Evolutionary conservation across 208 protist species (phyloP), one percentile per base, ranked within the genome.

Genomic region (Wallacemonas sp.): DNA sequence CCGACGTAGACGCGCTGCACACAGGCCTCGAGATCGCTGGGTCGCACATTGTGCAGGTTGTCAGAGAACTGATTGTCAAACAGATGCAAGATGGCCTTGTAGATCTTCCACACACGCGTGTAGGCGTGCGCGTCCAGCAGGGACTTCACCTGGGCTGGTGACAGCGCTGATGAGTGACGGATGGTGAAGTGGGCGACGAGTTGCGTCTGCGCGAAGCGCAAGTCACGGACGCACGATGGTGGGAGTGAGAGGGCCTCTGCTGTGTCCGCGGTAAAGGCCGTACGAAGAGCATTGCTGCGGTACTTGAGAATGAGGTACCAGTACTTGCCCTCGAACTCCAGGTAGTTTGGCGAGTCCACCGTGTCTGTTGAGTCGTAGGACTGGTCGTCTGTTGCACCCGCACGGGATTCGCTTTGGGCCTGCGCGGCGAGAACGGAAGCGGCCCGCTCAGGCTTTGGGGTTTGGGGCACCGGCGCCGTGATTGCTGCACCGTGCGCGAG

Each of bases 31-130:
- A 63, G 57, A 24, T 63, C 57, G 14, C 38, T 32, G 3, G 5
- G 21, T 11, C 26, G 38, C 4, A 49, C 39, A 16, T 30, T 2
- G 8, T 16, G 36, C 19, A 48, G 11, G 3, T 44, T 12, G 9
- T 30, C 41, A 11, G 57, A 14, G 57, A 63, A 63, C 38, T 63
- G 57, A 34, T 48, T 21, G 39, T 46, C 38, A 29, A 63, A 49
- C 21, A 63, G 38, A n/a, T 48, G 30, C 32, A 71, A 65, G 14
- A 77, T 38, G 4, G 24, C 26, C 38, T 74, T 60, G 47, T 83
- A 72, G 26, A 83, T 32, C 36, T 61, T 58, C 78, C 72, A 75
- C 34, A 83, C 33, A 17, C 68, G 57, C 4, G 74, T 65, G 41
- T 74, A 83, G 24, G 58, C 8, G 61, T 74, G 58, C 27, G 63